phyloP scores from a whole-genome alignment of 2,329 filamentous ascomycete genomes.

The Coniella vitis region DNA sequence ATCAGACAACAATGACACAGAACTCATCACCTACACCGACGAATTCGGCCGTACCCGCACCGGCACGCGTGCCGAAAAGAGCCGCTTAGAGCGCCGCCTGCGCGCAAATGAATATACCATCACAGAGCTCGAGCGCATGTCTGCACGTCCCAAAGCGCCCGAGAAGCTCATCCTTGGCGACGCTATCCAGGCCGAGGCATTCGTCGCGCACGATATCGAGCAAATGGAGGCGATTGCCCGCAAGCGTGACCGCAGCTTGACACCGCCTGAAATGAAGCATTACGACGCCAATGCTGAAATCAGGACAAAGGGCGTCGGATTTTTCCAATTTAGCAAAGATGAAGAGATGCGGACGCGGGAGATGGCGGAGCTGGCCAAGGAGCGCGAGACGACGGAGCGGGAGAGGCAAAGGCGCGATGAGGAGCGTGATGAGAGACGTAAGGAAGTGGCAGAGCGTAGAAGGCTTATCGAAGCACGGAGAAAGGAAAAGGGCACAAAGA shows the following conservation, averaged over 20 bases:
- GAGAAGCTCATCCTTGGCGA: constrained; percentile 75
- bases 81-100: constrained; percentile 52
- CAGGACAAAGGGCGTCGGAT: constrained; percentile 80
- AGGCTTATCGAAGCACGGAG: constrained; percentile 52
- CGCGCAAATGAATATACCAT: constrained; percentile 45
- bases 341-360: constrained; percentile 58
- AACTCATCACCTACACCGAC: constrained; percentile 80
- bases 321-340: constrained; percentile 82
- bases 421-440: constrained; percentile 50
- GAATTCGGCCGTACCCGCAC: constrained; percentile 81
- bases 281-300: constrained; percentile 84
- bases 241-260: constrained; percentile 71
- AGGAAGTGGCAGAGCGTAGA: constrained; percentile 58
- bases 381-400: constrained; percentile 62
- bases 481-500: constrained; percentile 46
- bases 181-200: constrained; percentile 75
- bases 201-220: constrained; percentile 64
- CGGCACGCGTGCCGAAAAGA: constrained; percentile 63
- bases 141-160: constrained; percentile 61
- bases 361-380: constrained; percentile 66
- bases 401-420: constrained; percentile 49
- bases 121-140: constrained; percentile 61
- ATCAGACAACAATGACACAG: constrained; percentile 38
- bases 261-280: constrained; percentile 73
- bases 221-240: constrained; percentile 73